phyloP scores from a whole-genome alignment of 2,329 filamentous ascomycete species.

The Colletotrichum tamarilloi region DNA sequence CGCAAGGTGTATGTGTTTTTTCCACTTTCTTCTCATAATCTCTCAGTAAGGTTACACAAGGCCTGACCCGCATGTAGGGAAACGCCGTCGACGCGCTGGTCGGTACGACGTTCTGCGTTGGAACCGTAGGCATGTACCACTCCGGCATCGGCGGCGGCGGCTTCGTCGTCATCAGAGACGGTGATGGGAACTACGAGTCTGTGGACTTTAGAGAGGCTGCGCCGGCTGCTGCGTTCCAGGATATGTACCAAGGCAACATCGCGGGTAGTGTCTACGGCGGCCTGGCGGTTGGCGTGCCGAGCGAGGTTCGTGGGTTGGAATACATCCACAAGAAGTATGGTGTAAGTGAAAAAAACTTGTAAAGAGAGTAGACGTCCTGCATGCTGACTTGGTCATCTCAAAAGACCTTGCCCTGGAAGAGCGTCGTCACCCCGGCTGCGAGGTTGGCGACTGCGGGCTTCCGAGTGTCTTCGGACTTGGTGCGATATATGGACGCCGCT shows the following conservation, averaged over 20 bases:
- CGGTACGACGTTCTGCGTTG: conserved; percentile 79
- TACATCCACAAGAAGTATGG: conserved; percentile 81
- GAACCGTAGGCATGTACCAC: conserved; percentile 82
- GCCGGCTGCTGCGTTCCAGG: conserved; percentile 80
- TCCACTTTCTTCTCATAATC: background rate
- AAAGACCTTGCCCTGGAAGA: conserved; percentile 72
- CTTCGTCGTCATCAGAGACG: conserved; percentile 83
- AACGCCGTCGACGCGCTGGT: conserved; percentile 83
- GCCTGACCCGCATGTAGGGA: conserved; percentile 55
- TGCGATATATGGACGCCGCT: conserved; percentile 75
- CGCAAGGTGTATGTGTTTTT: conserved; percentile 55
- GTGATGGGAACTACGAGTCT: conserved; percentile 82
- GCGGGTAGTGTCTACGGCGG: conserved; percentile 77
- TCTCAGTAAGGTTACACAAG: background rate
- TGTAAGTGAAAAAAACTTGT: too few relatives aligned
- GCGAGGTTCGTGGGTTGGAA: conserved; percentile 82
- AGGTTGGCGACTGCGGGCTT: conserved; percentile 81
- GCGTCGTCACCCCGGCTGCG: conserved; percentile 79
- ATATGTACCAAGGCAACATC: conserved; percentile 85
- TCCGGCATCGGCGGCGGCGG: conserved; percentile 90
- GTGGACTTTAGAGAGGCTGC: conserved; percentile 93
- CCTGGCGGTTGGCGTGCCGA: conserved; percentile 77
- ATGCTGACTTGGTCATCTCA: background rate
- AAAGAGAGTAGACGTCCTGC: too few relatives aligned
- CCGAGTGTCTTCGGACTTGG: conserved; percentile 76